Evolutionary conservation across 2,329 filamentous ascomycete genomes (phyloP), one percentile per base, ranked within the genome.

Genomic region (Zasmidium angulare): DNA sequence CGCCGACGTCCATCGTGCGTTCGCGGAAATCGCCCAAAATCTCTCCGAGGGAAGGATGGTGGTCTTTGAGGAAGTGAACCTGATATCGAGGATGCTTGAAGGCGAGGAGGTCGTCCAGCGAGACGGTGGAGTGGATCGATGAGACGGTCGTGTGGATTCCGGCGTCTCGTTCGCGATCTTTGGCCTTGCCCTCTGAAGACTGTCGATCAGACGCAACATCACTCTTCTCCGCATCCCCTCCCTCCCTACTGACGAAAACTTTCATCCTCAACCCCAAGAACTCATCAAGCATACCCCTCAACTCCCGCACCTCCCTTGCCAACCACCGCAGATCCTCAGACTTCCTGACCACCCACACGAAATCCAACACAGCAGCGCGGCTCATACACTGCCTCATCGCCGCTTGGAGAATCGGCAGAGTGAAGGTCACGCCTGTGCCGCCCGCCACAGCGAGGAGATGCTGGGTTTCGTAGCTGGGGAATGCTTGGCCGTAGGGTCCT

Each of bases 261-360:
- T 79, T 79, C 46, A 89, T 77, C 11, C 76, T 76, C 52, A 89
- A 63, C 22, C 63, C 63, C 3, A 77, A 71, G 0, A 66, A 63
- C 1, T 71, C 68, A 2, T 75, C 76, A 1, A 76, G 72, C 7
- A 75, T 74, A 3, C 74, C 74, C 10, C 66, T 67, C 14, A 89
- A 73, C 6, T 77, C 63, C 1, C 79, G 75, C 11, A 89, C 73
- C 69, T 90, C 87, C 4, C 75, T 68, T 23, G 75, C 72, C 10
- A 89, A 75, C 86, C 87, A 90, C 20, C 78, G 75, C 17, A 84
- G 71, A 61, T 89, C 83, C 6, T 72, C 69, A 6, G 75, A 75
- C 46, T 82, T 80, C 14, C 86, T 79, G 40, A 89, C 77, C 1
- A 83, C 82, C 87, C 87, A 90, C 57, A 89, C 76, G n/a, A 90